A percentile compares a stretch with the other conserved stretches of the same genome.
phyloP scores from a whole-genome alignment of 2,329 filamentous ascomycete genomes.

The Endothia cerciana region DNA sequence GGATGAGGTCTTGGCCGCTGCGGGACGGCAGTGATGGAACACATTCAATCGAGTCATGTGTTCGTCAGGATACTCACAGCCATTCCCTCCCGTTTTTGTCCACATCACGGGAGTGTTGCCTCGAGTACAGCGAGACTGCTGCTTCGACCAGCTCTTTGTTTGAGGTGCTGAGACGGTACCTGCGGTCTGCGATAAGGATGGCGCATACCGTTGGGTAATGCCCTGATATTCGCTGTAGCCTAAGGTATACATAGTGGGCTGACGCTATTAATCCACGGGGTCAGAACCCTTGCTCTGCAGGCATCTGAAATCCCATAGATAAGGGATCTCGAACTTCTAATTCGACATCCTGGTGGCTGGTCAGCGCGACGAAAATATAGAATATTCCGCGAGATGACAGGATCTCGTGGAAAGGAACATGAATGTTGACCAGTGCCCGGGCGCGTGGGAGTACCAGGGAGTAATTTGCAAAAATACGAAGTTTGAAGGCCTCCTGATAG shows the following conservation, averaged over 20 bases:
- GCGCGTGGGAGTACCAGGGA: not conserved
- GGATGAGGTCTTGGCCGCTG: conserved; percentile 20
- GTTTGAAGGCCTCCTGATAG: not conserved
- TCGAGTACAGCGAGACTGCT: too few relatives aligned
- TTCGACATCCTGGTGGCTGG: conserved; percentile 1
- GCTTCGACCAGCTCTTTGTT: not conserved
- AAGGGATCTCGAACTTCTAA: conserved; percentile 3
- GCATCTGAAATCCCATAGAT: not conserved
- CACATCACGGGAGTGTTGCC: not conserved
- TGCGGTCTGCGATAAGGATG: not conserved
- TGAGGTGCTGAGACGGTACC: not conserved
- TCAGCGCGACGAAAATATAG: not conserved
- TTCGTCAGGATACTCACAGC: too few relatives aligned
- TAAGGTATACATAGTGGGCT: conserved; percentile 1
- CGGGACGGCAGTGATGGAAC: not conserved
- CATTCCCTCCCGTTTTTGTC: too few relatives aligned
- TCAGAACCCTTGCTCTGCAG: not conserved
- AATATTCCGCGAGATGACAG: not conserved
- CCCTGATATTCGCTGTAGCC: not conserved
- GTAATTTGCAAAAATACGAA: not conserved
- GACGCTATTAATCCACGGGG: not conserved
- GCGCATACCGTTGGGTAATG: not conserved
- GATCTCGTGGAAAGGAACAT: not conserved
- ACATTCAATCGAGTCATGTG: not conserved
- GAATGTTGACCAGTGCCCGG: not conserved